Base-by-base conservation (phyloP, 2,329 filamentous ascomycete species). In the Claviceps sp. region DNA sequence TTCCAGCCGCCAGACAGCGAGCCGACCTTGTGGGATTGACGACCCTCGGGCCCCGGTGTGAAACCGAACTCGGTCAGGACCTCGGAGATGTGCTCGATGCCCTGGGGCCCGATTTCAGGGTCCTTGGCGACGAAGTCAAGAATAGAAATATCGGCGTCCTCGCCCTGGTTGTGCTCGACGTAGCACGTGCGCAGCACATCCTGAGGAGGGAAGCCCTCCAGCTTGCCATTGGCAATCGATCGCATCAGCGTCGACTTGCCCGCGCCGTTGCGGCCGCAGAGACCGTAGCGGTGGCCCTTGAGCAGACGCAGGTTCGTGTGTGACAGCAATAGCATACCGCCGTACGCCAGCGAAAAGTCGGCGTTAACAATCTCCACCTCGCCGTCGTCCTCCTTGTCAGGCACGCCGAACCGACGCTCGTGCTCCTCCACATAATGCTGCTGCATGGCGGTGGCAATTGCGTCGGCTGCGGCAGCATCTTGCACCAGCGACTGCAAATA, bases 171-270 rank as follows among this genome's bases (percentile, higher is more conserved):
- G 75, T 98, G 93, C 74, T 98, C 93, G 44, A 98, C 93, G 64
- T 97, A 98, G 72, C 91, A 97, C 11, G 91, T 97, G 61, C 88
- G 86, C 62, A 98, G 82, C 54, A 90, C 85, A 58, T 96, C 89
- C 66, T 93, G 89, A 16, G 88, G 76, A 40, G 93, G 93, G 73
- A 98, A 98, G 8, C 93, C 93, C 70, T 98, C 93, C 3, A 98
- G 79, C 76, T 98, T 98, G 64, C 90, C 91, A 54, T 85, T 85
- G 49, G 93, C 87, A 62, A 98, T 98, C 67, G 86, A 89, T 66
- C 88, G 87, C 93, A 98, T 97, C 54, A 98, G 79, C 1, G 93
- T 98, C n/a, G 93, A 97, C 74, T 98, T 98, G 65, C 93, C 93
- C 53, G 90, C 89, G 73, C 93, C 93, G 67, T 98, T 98, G 61